These are phyloP conservation scores for Russula griseocarnosa DNA, from an alignment of 768 basidiomycete species.

Conservation along the genomic window DNA sequence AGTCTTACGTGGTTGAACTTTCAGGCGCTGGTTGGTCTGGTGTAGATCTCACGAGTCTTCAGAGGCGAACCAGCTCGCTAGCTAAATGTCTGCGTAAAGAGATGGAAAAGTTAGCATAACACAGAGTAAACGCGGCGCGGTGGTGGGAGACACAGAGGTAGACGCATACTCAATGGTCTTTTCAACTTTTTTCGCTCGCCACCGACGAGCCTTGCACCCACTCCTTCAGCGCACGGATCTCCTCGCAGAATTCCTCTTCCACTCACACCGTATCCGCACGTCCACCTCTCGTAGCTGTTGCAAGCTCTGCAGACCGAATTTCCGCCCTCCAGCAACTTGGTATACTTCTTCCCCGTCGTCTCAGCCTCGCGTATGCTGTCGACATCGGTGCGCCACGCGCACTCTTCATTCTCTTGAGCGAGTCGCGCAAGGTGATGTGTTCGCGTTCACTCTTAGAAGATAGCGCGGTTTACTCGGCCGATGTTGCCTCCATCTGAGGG, in stretches of 20 bases:
- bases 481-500: slow-evolving; percentile 73
- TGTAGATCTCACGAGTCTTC: slow-evolving; percentile 66
- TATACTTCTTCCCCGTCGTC: slow-evolving; percentile 64
- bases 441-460: slow-evolving; percentile 81
- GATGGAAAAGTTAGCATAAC: slow-evolving; percentile 14
- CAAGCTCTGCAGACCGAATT: slow-evolving; percentile 44
- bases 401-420: slow-evolving; percentile 66
- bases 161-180: slow-evolving; percentile 58
- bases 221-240: slow-evolving; percentile 51
- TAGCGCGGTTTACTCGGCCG: slow-evolving; percentile 68
- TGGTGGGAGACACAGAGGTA: too few species aligned
- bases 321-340: slow-evolving; percentile 54
- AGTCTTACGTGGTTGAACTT: slow-evolving; percentile 15
- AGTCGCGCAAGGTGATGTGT: slow-evolving; percentile 73
- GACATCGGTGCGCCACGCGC: slow-evolving; percentile 71
- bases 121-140: background rate
- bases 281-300: slow-evolving; percentile 51
- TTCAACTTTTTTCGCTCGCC: slow-evolving; percentile 53
- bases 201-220: slow-evolving; percentile 51
- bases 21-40: slow-evolving; percentile 29
- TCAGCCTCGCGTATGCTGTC: slow-evolving; percentile 70
- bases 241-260: slow-evolving; percentile 55
- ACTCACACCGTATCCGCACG: slow-evolving; percentile 49
- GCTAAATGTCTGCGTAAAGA: slow-evolving; percentile 47
- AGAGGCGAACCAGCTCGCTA: slow-evolving; percentile 61